Conservation (phyloP, 202 grass and related monocot species). For the Bolboschoenoplectus hybrid region DNA sequence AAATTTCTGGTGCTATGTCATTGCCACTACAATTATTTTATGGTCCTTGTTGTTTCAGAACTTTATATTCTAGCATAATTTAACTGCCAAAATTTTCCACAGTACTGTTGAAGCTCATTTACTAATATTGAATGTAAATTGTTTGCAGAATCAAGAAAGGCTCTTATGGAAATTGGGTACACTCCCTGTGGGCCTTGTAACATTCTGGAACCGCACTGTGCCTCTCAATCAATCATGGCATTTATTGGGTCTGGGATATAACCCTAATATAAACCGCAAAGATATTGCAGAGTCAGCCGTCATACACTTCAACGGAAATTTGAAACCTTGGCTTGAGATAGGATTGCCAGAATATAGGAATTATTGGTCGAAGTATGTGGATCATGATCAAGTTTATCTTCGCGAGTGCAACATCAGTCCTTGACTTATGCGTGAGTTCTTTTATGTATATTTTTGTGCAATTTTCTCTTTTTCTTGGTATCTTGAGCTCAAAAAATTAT, state of each 20-base stretch:
- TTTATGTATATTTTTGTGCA: constrained; percentile 16
- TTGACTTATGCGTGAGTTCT: constrained; percentile 37
- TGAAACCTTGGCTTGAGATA: constrained; percentile 88
- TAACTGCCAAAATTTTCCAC: not conserved
- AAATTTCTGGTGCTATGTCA: constrained; percentile 5
- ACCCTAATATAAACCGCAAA: constrained; percentile 50
- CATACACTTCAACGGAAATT: constrained; percentile 83
- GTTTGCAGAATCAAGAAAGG: constrained; percentile 64
- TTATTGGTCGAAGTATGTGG: constrained; percentile 71
- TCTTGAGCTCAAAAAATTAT: not conserved
- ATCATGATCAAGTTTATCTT: constrained; percentile 55
- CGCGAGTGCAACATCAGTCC: constrained; percentile 64
- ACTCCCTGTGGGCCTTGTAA: constrained; percentile 67
- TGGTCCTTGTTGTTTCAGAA: not conserved
- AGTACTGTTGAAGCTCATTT: not conserved
- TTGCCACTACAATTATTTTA: not conserved
- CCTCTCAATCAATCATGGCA: constrained; percentile 64
- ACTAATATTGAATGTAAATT: not conserved
- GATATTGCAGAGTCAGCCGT: constrained; percentile 56
- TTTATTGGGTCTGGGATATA: constrained; percentile 74
- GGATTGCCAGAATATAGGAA: constrained; percentile 55
- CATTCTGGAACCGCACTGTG: constrained; percentile 63
- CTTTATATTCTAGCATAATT: not conserved
- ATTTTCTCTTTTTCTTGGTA: constrained; percentile 14
- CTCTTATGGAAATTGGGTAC: constrained; percentile 73